Percentiles rank a stretch among this genome's conserved stretches.
These are phyloP conservation scores for Ascochyta koolunga DNA, from an alignment of 2,329 filamentous ascomycete species.

Conservation along the genomic window DNA sequence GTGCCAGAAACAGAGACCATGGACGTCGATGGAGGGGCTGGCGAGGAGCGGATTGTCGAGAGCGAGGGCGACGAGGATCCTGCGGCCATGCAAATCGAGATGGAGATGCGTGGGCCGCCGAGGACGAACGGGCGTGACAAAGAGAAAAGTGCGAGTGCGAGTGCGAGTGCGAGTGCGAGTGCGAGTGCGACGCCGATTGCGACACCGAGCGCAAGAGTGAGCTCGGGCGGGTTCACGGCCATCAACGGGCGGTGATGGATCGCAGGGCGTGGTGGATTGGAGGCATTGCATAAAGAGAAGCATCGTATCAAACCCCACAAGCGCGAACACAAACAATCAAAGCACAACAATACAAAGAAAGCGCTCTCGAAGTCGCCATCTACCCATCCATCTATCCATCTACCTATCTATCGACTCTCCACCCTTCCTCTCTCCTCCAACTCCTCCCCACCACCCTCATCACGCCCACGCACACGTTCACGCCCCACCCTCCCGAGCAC, in stretches of 20 bases:
- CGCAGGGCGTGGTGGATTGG: not conserved
- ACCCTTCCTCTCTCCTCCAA: slow-evolving; percentile 4
- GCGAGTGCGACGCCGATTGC: not conserved
- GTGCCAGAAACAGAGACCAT: slow-evolving; percentile 13
- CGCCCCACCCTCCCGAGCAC: slow-evolving; percentile 1
- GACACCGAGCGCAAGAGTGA: slow-evolving; percentile 3
- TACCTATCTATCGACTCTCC: slow-evolving; percentile 6
- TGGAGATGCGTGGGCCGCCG: slow-evolving; percentile 46
- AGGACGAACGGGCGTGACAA: slow-evolving; percentile 16
- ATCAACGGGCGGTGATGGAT: slow-evolving; percentile 36
- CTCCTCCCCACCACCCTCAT: slow-evolving; percentile 6
- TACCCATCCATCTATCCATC: not conserved
- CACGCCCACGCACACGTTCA: slow-evolving; percentile 27
- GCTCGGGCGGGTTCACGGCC: slow-evolving; percentile 39
- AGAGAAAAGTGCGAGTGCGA: not conserved
- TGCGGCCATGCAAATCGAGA: slow-evolving; percentile 48
- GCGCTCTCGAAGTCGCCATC: too few species aligned
- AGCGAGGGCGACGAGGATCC: slow-evolving; percentile 39
- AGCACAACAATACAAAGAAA: too few species aligned
- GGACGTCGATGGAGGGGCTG: slow-evolving; percentile 6
- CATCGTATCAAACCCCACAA: not conserved
- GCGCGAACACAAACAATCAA: not conserved
- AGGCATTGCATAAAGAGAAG: not conserved
- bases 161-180: not conserved
- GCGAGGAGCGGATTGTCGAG: slow-evolving; percentile 21